Conservation (phyloP, 2,329 filamentous ascomycete species). For the Nemania diffusa region DNA sequence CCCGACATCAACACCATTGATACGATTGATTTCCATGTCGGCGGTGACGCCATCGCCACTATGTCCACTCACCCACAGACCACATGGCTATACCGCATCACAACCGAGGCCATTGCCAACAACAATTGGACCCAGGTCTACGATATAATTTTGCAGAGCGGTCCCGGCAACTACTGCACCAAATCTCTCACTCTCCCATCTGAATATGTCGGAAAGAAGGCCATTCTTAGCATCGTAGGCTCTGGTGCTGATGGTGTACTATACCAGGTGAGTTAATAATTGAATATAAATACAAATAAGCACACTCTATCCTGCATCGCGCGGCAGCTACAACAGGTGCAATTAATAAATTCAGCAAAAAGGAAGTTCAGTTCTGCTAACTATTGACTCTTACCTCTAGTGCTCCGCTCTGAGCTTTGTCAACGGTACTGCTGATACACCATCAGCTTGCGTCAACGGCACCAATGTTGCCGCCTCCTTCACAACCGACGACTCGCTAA, state of each 20-base stretch:
- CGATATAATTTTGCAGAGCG: slow-evolving; percentile 64
- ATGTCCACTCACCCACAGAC: slow-evolving; percentile 62
- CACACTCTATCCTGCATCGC: neutral
- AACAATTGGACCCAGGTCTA: slow-evolving; percentile 66
- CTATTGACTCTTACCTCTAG: slow-evolving; percentile 46
- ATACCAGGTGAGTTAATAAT: slow-evolving; percentile 59
- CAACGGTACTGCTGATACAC: slow-evolving; percentile 49
- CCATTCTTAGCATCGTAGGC: slow-evolving; percentile 63
- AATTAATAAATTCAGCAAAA: neutral
- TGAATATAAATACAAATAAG: slow-evolving; percentile 25
- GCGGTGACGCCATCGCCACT: slow-evolving; percentile 63
- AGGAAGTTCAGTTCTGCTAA: neutral
- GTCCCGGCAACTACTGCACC: slow-evolving; percentile 65
- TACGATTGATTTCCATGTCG: slow-evolving; percentile 65
- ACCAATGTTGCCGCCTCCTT: slow-evolving; percentile 50
- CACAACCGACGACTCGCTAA: slow-evolving; percentile 47
- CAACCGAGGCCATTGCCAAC: slow-evolving; percentile 58
- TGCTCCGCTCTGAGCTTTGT: slow-evolving; percentile 68
- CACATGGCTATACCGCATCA: slow-evolving; percentile 68
- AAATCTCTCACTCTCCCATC: slow-evolving; percentile 59
- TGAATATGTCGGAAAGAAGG: slow-evolving; percentile 64
- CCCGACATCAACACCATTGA: slow-evolving; percentile 54
- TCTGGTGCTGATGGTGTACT: slow-evolving; percentile 66
- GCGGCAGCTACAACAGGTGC: neutral
- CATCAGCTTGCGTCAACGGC: slow-evolving; percentile 53